A percentile compares a stretch with the other conserved stretches of the same genome.
phyloP scores from a whole-genome alignment of 1,139 yeast genomes.

The Lodderomyces theae region DNA sequence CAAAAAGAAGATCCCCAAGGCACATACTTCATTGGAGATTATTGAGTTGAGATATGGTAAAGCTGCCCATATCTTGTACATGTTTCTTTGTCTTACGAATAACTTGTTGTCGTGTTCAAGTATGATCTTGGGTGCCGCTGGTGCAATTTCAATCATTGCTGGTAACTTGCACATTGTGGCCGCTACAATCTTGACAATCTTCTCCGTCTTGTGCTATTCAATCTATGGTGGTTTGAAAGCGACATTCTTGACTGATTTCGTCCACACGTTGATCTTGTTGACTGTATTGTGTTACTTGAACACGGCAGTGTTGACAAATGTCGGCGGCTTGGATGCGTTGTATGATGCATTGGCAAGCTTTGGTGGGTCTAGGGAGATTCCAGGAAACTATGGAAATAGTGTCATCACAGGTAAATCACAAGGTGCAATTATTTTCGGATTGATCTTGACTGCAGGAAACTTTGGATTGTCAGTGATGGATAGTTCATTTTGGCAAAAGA shows the following conservation, averaged over 20 bases:
- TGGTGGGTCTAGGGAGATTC: constrained; percentile 20
- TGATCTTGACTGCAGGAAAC: constrained; percentile 28
- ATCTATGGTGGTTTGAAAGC: constrained; percentile 43
- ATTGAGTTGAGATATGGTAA: constrained; percentile 31
- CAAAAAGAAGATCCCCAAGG: constrained; percentile 29
- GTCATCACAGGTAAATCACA: constrained; percentile 33
- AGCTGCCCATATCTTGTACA: constrained; percentile 27
- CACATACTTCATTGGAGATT: constrained; percentile 31
- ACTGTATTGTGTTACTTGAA: constrained; percentile 27
- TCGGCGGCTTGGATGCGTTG: constrained; percentile 31
- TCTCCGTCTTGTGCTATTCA: constrained; percentile 36
- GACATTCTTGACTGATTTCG: constrained; percentile 38
- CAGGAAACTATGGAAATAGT: constrained; percentile 34
- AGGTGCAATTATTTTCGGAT: constrained; percentile 29
- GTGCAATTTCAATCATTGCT: constrained; percentile 33
- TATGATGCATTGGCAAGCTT: constrained; percentile 22
- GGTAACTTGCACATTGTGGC: constrained; percentile 34
- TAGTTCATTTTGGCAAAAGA: constrained; percentile 34
- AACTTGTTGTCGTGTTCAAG: constrained; percentile 32
- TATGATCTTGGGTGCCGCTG: constrained; percentile 39
- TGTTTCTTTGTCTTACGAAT: constrained; percentile 30
- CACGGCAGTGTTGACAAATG: constrained; percentile 26
- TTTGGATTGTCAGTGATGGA: constrained; percentile 32
- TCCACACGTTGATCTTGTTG: constrained; percentile 34
- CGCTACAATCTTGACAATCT: constrained; percentile 34